Conservation (phyloP, 164 flowering plant genomes). For the Aristolochia contorta region DNA sequence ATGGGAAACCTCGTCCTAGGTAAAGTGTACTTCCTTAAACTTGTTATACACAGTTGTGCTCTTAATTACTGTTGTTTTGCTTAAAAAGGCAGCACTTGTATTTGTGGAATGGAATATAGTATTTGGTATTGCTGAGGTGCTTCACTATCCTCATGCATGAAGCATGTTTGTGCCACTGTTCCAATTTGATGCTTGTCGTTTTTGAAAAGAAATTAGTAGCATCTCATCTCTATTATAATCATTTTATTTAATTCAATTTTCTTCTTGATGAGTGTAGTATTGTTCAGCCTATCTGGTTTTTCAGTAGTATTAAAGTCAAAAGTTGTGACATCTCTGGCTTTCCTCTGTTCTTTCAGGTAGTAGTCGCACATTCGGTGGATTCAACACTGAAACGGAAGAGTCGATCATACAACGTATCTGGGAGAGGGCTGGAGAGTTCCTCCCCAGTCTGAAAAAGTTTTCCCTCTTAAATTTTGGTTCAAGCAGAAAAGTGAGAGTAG, state of each 20-base stretch:
- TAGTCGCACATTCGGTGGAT: background rate
- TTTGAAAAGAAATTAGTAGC: too few species aligned
- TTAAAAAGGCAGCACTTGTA: conserved; percentile 22
- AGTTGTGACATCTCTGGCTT: too few species aligned
- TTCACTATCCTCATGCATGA: background rate
- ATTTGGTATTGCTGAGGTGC: conserved; percentile 17
- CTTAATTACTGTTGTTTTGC: background rate
- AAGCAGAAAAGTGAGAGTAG: background rate
- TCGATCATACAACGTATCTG: background rate
- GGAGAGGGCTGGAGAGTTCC: background rate
- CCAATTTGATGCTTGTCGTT: too few species aligned
- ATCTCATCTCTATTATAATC: too few species aligned
- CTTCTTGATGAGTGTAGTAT: too few species aligned
- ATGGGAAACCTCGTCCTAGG: conserved; percentile 79
- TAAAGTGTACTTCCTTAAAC: conserved; percentile 13
- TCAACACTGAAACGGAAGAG: conserved; percentile 1
- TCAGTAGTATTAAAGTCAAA: too few species aligned
- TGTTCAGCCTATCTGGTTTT: too few species aligned
- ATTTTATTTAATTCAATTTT: too few species aligned
- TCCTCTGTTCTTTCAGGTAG: background rate
- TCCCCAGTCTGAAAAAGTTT: background rate
- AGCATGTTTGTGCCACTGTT: too few species aligned
- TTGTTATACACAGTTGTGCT: background rate
- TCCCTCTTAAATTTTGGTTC: background rate
- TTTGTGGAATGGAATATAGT: conserved; percentile 21